phyloP scores from a whole-genome alignment of 768 basidiomycete genomes.

The Mycena filopes region DNA sequence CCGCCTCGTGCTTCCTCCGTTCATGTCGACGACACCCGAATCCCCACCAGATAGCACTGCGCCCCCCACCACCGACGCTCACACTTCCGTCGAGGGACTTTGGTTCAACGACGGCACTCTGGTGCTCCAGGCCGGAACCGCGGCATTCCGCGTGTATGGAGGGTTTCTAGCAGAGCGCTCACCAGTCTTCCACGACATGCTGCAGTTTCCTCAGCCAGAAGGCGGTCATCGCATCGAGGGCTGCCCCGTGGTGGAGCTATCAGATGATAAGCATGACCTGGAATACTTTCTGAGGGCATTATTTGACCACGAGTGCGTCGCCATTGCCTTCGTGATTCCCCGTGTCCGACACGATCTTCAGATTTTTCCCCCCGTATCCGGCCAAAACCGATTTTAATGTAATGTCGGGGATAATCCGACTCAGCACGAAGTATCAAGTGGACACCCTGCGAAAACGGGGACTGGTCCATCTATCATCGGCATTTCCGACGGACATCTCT shows the following conservation, averaged over 20 bases:
- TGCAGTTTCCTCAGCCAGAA: conserved; percentile 20
- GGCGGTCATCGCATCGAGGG: conserved; percentile 7
- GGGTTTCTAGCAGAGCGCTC: conserved; percentile 25
- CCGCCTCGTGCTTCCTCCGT: too few species aligned
- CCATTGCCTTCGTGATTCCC: background rate
- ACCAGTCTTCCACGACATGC: conserved; percentile 27
- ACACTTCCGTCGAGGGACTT: conserved; percentile 1
- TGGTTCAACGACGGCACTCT: conserved; percentile 33
- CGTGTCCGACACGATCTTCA: background rate
- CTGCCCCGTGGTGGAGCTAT: conserved; percentile 30
- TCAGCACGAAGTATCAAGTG: conserved; percentile 29
- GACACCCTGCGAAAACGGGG: conserved; percentile 14
- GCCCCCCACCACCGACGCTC: too few species aligned
- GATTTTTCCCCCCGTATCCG: conserved; percentile 18
- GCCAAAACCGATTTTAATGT: background rate
- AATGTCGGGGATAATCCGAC: conserved; percentile 10
- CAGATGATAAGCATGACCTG: conserved; percentile 15
- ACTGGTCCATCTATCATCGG: conserved; percentile 14
- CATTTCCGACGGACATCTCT: background rate
- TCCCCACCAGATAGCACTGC: too few species aligned
- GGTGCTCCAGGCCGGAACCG: conserved; percentile 4
- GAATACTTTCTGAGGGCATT: conserved; percentile 23
- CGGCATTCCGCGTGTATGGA: conserved; percentile 28
- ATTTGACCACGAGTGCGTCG: conserved; percentile 22
- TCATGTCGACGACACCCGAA: too few species aligned